Conservation (phyloP, 2,329 filamentous ascomycete species). For the Trichophyton verrucosum region DNA sequence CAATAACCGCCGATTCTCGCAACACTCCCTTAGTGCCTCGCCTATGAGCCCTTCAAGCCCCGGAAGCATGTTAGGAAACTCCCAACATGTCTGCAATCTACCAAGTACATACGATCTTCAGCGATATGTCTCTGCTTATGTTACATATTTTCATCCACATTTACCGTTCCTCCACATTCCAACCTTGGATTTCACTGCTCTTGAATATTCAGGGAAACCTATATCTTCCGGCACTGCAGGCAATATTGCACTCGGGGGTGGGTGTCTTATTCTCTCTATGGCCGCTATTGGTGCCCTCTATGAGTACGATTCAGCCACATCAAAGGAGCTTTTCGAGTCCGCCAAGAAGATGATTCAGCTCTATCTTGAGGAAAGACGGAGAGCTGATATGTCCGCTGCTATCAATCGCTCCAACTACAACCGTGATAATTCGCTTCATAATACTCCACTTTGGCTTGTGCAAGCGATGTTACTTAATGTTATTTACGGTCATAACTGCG, state of each 20-base stretch:
- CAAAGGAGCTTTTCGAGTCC: slow-evolving; percentile 77
- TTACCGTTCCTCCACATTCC: slow-evolving; percentile 88
- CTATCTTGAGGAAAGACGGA: slow-evolving; percentile 81
- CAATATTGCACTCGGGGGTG: slow-evolving; percentile 59
- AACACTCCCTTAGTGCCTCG: slow-evolving; percentile 44
- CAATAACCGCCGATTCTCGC: slow-evolving; percentile 48
- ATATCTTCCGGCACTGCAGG: slow-evolving; percentile 43
- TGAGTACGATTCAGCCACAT: slow-evolving; percentile 67
- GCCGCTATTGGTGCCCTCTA: slow-evolving; percentile 78
- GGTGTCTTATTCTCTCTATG: slow-evolving; percentile 78
- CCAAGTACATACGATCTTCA: slow-evolving; percentile 78
- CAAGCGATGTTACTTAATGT: slow-evolving; percentile 96
- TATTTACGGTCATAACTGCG: slow-evolving; percentile 88
- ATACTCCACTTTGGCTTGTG: slow-evolving; percentile 81
- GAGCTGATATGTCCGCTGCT: slow-evolving; percentile 60
- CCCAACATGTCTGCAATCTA: slow-evolving; percentile 36
- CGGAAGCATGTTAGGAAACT: slow-evolving; percentile 12
- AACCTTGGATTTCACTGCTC: slow-evolving; percentile 78
- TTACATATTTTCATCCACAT: slow-evolving; percentile 87
- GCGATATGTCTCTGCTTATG: slow-evolving; percentile 79
- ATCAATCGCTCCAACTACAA: slow-evolving; percentile 39
- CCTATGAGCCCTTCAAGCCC: slow-evolving; percentile 26
- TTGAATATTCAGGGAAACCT: slow-evolving; percentile 49
- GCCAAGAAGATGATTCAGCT: slow-evolving; percentile 91
- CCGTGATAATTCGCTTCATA: slow-evolving; percentile 54